phyloP scores from a whole-genome alignment of 2,329 filamentous ascomycete genomes.

The Domatiomyces globalis region DNA sequence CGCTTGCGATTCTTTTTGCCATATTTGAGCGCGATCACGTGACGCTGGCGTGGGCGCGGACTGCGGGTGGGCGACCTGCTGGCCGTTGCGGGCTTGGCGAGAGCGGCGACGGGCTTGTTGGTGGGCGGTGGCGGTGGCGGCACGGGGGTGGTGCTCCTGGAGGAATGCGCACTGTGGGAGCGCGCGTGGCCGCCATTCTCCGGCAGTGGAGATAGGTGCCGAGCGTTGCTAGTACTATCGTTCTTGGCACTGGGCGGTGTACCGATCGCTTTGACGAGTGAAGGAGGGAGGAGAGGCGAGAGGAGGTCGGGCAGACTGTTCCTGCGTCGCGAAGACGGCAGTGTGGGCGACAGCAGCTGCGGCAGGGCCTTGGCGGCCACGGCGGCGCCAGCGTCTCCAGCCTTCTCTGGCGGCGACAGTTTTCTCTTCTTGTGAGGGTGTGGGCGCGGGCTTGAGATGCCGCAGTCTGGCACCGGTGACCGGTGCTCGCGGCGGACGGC shows the following conservation, averaged over 20 bases:
- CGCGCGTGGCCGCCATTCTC: constrained; percentile 7
- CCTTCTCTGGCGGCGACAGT: background rate
- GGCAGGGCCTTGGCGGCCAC: constrained; percentile 3
- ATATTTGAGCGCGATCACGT: constrained; percentile 39
- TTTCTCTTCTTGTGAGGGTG: constrained; percentile 12
- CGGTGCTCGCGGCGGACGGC: background rate
- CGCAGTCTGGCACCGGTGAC: background rate
- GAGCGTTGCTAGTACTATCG: constrained; percentile 7
- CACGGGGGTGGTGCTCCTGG: constrained; percentile 5
- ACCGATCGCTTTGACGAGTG: constrained; percentile 12
- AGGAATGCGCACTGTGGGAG: constrained; percentile 15
- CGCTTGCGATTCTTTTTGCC: constrained; percentile 35
- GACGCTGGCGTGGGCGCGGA: constrained; percentile 19
- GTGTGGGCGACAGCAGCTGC: constrained; percentile 12
- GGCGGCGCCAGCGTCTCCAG: no score
- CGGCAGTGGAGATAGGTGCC: constrained; percentile 4
- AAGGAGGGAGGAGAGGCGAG: constrained; percentile 15
- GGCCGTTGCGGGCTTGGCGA: background rate
- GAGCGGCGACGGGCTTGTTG: background rate
- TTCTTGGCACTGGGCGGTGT: constrained; percentile 4
- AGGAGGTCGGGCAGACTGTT: constrained; percentile 13
- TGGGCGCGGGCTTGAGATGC: background rate
- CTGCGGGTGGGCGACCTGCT: constrained; percentile 2
- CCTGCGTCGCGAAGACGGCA: constrained; percentile 13
- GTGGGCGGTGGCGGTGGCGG: no score